Conservation (phyloP, 1,284 basidiomycete genomes). For the Moesziomyces aphidis region DNA sequence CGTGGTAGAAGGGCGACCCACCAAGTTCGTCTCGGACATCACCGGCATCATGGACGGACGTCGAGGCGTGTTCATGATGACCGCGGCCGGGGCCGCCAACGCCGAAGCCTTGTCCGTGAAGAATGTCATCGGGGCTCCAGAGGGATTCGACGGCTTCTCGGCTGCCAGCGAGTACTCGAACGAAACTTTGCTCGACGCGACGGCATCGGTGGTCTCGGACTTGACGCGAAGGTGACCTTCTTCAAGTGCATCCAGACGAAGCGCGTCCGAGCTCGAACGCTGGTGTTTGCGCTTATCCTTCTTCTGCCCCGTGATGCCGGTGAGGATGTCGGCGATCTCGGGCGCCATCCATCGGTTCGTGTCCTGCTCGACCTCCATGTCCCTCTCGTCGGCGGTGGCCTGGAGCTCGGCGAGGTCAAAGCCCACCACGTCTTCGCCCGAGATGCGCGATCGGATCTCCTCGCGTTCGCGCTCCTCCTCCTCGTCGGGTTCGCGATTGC, state of each 20-base stretch:
- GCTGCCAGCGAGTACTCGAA: conserved; percentile 9
- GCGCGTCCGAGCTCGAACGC: conserved; percentile 9
- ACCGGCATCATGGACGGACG: conserved; percentile 4
- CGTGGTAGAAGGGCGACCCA: conserved; percentile 3
- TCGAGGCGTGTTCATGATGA: conserved; percentile 34
- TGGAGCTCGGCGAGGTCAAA: conserved; percentile 37
- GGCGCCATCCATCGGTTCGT: conserved; percentile 51
- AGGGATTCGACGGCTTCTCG: conserved; percentile 8
- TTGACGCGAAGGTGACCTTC: conserved; percentile 19
- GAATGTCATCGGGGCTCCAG: conserved; percentile 2
- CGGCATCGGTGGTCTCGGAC: conserved; percentile 15
- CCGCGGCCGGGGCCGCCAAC: conserved; percentile 20
- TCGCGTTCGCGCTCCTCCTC: conserved; percentile 47
- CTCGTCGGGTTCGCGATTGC: conserved; percentile 54
- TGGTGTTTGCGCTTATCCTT: conserved; percentile 35
- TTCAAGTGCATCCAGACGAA: conserved; percentile 5
- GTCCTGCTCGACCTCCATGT: conserved; percentile 25
- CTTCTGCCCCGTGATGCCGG: conserved; percentile 30
- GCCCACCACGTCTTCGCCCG: conserved; percentile 40
- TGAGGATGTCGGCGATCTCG: conserved; percentile 44
- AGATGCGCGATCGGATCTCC: conserved; percentile 44
- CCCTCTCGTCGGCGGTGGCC: conserved; percentile 28
- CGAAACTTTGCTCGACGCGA: conserved; percentile 15
- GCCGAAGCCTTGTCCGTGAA: conserved; percentile 23
- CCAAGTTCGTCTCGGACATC: conserved; percentile 4